Base-by-base conservation (phyloP, 129 eudicot species). In the Helichrysum umbraculigerum region DNA sequence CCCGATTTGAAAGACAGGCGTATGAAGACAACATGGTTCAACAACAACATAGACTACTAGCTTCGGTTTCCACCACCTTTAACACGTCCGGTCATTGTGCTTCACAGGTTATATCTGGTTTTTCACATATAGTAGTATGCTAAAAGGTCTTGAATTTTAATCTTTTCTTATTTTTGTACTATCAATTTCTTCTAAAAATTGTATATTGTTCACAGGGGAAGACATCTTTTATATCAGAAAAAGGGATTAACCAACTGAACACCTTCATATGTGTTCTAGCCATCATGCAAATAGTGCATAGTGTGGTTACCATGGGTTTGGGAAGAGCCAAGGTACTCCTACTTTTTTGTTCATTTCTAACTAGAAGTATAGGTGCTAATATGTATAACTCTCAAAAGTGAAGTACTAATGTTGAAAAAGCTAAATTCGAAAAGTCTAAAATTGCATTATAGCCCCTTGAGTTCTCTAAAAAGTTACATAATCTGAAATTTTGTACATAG, bases 301-400 rank as follows among this genome's bases (percentile, higher is more conserved):
- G 86, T 75, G 86, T 87, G 62, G 83, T 81, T 41, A 81, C 91
- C 73, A 72, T 87, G 73, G 65, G 58, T 59, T 75, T 87, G 76
- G 91, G 88, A 57, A 80, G 83, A 71, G 88, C 91, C 52, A 84
- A 84, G 82, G 91, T 87, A 81, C 37, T 19, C 25, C 70, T 66
- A 41, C 10, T 33, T 41, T 52, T 63, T 76, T 21, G 34, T 61
- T 58, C 25, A 35, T 51, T 62, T 76, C 4, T 62, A 19, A 16
- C 4, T 62, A 19, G 10, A 44, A 57, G 25, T 50, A 47, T 68
- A 69, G 66, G 30, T 28, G 22, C 25, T 69, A 32, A 72, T 50
- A 33, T 79, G 73, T 42, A 41, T 57, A 22, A 9, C 57, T 37
- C 56, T 17, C 8, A 56, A 63, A 51, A 1, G 25, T 72, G 47